Conservation (phyloP, 345 rosid genomes). For the Eucalyptus camaldulensis region DNA sequence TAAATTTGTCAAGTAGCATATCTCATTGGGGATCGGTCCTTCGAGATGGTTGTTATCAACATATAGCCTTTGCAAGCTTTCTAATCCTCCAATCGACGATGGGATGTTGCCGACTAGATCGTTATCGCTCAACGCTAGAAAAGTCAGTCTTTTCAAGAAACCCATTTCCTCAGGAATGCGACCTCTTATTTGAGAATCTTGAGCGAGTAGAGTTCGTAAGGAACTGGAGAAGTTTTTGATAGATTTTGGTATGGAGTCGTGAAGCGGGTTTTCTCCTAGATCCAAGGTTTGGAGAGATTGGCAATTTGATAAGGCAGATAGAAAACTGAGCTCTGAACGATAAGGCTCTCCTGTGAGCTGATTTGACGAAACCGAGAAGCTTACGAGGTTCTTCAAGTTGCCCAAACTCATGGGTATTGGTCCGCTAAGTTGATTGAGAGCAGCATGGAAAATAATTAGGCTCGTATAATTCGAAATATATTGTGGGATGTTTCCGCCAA, state of each 20-base stretch:
- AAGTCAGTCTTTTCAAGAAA: not conserved
- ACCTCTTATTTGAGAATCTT: not conserved
- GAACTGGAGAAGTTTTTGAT: not conserved
- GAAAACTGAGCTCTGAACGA: not conserved
- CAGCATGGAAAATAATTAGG: not conserved
- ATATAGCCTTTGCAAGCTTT: not conserved
- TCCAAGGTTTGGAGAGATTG: not conserved
- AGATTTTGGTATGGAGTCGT: not conserved
- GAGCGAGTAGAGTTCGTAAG: not conserved
- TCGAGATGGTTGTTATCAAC: not conserved
- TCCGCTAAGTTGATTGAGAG: not conserved
- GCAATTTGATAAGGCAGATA: not conserved
- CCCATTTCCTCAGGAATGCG: not conserved
- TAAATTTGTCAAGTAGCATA: not conserved
- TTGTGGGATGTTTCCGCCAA: not conserved
- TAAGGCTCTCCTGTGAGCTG: not conserved
- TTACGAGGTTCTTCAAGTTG: not conserved
- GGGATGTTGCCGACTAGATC: not conserved
- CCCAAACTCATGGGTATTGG: not conserved
- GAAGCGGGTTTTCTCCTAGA: not conserved
- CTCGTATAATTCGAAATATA: not conserved
- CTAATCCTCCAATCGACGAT: not conserved
- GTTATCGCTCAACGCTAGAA: accelerated
- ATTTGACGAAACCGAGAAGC: not conserved
- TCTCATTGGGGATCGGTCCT: not conserved